These are phyloP conservation scores for Calophaca sinica DNA, from an alignment of 306 rosid genomes.

Conservation along the genomic window DNA sequence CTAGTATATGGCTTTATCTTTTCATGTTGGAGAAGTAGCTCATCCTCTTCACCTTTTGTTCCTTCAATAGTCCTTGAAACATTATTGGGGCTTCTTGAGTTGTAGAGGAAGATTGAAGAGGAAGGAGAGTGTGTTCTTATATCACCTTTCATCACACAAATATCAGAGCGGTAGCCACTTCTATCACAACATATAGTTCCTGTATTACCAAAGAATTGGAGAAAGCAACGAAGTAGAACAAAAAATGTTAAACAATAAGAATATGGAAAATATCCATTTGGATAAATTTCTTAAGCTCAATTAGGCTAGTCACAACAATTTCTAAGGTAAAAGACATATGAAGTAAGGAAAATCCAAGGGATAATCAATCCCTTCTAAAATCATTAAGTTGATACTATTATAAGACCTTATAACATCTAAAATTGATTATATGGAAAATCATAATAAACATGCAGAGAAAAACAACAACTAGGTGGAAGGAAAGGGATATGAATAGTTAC, in stretches of 20 bases:
- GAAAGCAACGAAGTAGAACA: too few relatives aligned
- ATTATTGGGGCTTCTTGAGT: slow-evolving; percentile 40
- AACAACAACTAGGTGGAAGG: neutral
- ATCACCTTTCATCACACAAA: slow-evolving; percentile 92
- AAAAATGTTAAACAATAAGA: too few relatives aligned
- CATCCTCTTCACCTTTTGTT: slow-evolving; percentile 32
- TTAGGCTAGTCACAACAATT: too few relatives aligned
- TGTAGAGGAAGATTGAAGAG: slow-evolving; percentile 74
- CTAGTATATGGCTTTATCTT: slow-evolving; percentile 85
- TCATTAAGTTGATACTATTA: neutral
- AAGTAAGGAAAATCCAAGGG: too few relatives aligned
- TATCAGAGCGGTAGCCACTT: slow-evolving; percentile 78
- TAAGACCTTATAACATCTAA: slow-evolving; percentile 3
- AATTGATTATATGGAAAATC: neutral
- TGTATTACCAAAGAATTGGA: slow-evolving; percentile 24
- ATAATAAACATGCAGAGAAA: neutral
- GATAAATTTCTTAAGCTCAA: too few relatives aligned
- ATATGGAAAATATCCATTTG: too few relatives aligned
- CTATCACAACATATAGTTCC: slow-evolving; percentile 92
- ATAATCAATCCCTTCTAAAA: too few relatives aligned
- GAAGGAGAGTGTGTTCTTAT: slow-evolving; percentile 74
- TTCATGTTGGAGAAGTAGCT: slow-evolving; percentile 59
- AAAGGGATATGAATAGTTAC: slow-evolving; percentile 45
- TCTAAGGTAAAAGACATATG: too few relatives aligned
- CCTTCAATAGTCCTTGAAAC: slow-evolving; percentile 39